A percentile compares a stretch with the other conserved stretches of the same genome.
Conservation (phyloP, 2,329 filamentous ascomycete genomes). For the Trichoderma atroviride region DNA sequence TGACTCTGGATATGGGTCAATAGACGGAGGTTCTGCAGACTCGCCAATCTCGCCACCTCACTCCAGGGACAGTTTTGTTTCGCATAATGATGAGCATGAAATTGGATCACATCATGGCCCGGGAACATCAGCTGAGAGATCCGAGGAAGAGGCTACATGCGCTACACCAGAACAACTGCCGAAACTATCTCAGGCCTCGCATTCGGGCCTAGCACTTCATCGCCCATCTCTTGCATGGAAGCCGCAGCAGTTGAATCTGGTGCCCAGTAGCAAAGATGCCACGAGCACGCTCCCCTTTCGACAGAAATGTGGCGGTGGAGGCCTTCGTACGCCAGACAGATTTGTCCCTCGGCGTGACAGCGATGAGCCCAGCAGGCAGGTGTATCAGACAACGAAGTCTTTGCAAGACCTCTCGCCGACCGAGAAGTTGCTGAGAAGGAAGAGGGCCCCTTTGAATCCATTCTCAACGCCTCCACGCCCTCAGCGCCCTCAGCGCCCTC, state of each 20-base stretch:
- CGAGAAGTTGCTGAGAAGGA: conserved; percentile 51
- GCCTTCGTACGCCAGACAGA: conserved; percentile 46
- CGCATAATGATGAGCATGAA: conserved; percentile 25
- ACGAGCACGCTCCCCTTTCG: not conserved
- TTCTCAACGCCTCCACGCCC: conserved; percentile 42
- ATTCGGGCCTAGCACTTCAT: not conserved
- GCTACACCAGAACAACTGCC: not conserved
- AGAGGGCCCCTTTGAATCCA: conserved; percentile 45
- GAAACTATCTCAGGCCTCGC: not conserved
- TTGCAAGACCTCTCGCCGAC: conserved; percentile 45
- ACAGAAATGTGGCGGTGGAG: conserved; percentile 15
- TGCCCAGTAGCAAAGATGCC: not conserved
- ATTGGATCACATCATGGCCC: conserved; percentile 21
- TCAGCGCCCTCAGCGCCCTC: conserved; percentile 31
- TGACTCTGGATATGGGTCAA: conserved; percentile 39
- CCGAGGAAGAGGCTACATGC: not conserved
- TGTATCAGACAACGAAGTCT: conserved; percentile 50
- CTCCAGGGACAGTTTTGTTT: not conserved
- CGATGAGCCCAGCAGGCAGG: conserved; percentile 44
- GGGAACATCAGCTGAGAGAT: not conserved
- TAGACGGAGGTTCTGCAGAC: conserved; percentile 30
- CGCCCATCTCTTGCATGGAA: conserved; percentile 6
- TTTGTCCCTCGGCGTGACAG: conserved; percentile 52
- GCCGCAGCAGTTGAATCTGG: conserved; percentile 12
- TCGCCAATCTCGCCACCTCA: conserved; percentile 13